Percentiles rank a stretch among this genome's conserved stretches.
Evolutionary conservation across 306 rosid species (phyloP).

Genomic region (Sophora flavescens): DNA sequence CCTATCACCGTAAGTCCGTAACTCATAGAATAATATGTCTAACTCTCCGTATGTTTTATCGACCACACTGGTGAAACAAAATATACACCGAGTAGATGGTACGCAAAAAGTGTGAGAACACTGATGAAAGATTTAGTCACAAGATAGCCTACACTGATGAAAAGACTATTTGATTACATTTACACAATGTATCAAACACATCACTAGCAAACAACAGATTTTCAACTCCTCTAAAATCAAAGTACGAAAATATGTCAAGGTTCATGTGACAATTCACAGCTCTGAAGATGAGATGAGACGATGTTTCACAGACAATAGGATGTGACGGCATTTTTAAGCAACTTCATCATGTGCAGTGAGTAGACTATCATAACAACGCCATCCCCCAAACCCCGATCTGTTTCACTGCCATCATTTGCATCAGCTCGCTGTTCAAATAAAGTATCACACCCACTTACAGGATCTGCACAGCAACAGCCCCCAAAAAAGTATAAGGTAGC

Average conservation of each 20-base stretch:
- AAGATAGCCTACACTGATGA: conserved; percentile 1
- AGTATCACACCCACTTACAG: conserved; percentile 24
- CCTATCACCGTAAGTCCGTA: neutral
- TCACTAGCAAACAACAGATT: conserved; percentile 40
- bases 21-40: neutral
- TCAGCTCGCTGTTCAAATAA: conserved; percentile 31
- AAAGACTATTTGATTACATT: conserved; percentile 33
- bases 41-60: conserved; percentile 12
- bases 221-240: conserved; percentile 40
- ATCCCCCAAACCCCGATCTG: conserved; percentile 35
- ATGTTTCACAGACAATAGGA: conserved; percentile 42
- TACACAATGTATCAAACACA: conserved; percentile 44
- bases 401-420: conserved; percentile 37
- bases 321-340: conserved; percentile 30
- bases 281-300: conserved; percentile 44
- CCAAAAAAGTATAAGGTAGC: conserved; percentile 33
- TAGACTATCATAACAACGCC: conserved; percentile 37
- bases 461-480: conserved; percentile 45
- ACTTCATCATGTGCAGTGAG: conserved; percentile 41
- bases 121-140: conserved; percentile 21
- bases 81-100: neutral
- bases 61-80: neutral
- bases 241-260: conserved; percentile 36
- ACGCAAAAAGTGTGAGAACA: neutral
- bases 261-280: conserved; percentile 41